Evolutionary conservation across 768 basidiomycete species (phyloP).

Genomic region (Suillus cothurnatus): DNA sequence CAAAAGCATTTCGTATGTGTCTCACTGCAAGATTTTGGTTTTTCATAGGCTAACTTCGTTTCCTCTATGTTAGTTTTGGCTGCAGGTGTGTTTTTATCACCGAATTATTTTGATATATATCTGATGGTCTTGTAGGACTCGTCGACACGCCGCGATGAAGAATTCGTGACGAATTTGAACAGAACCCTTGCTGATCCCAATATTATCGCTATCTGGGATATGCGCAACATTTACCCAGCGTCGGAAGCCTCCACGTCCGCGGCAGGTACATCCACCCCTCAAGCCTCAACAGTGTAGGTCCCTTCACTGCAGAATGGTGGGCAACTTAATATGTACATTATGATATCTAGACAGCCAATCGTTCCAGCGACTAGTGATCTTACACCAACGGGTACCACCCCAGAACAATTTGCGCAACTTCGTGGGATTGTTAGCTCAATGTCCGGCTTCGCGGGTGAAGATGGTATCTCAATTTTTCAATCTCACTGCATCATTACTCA

Average conservation of each 20-base stretch:
- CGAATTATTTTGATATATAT: slow-evolving; percentile 2
- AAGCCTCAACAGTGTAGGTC: slow-evolving; percentile 34
- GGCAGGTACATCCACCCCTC: slow-evolving; percentile 30
- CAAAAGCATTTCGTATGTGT: slow-evolving; percentile 83
- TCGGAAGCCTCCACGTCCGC: slow-evolving; percentile 47
- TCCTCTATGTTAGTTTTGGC: slow-evolving; percentile 64
- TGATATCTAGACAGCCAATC: not conserved
- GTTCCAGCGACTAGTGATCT: not conserved
- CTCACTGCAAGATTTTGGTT: not conserved
- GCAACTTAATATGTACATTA: not conserved
- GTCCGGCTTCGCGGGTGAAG: slow-evolving; percentile 35
- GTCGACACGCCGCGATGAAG: slow-evolving; percentile 64
- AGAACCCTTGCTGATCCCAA: slow-evolving; percentile 68
- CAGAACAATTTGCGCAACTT: slow-evolving; percentile 70
- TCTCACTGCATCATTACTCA: slow-evolving; percentile 9
- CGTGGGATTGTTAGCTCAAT: slow-evolving; percentile 53
- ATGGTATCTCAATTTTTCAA: slow-evolving; percentile 1
- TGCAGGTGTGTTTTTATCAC: slow-evolving; percentile 59
- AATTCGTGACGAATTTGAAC: slow-evolving; percentile 75
- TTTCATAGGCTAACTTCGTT: slow-evolving; percentile 15
- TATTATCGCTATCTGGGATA: slow-evolving; percentile 60
- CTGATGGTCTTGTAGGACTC: slow-evolving; percentile 52
- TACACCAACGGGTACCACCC: slow-evolving; percentile 36
- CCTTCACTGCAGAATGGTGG: not conserved
- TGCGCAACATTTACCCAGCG: slow-evolving; percentile 39